Evolutionary conservation across 495 filamentous ascomycete species (phyloP), one percentile per base, ranked within the genome.

Genomic region (Xylaria grammica): DNA sequence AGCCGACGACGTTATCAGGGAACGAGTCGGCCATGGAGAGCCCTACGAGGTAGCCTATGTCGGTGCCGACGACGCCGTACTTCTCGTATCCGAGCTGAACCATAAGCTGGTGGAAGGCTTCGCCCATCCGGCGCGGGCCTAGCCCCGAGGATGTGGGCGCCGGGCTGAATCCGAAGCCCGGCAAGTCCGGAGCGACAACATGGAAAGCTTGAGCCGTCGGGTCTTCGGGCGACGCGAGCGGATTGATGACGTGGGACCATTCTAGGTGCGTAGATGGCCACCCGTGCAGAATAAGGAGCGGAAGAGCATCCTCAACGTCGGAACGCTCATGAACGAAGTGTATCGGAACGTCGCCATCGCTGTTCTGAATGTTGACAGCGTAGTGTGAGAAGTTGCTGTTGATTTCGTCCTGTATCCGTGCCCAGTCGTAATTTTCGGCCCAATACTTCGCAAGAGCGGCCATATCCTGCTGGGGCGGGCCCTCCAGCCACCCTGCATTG

Each of bases 281-380:
- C 15, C 63, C 63, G 50, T 66, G 63, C 5, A 66, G 19, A 4
- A 66, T 22, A 22, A 66, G 45, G 15, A 66, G 22, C 4, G 63
- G 63, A 42, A 62, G 54, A 3, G 63, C 63, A 13, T 60, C 50
- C 15, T 52, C 27, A 22, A 22, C 30, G 22, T 62, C 44, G 26
- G 44, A 53, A 8, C 46, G 45, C 40, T 66, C 57, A 24, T 60
- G 55, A 17, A 66, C 42, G 40, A 66, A 66, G 46, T 66, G 63
- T 44, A 66, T n/a, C 57, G 57, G 40, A 17, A 60, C 32, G 24
- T 27, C 40, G 29, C 54, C 15, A 30, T n/a, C 26, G 6, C 19
- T 19, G 6, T 8, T 19, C 10, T 10, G 38, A n/a, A 60, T 36
- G 6, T 38, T 60, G 19, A 48, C 22, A 6, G 40, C 57, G 22